Evolutionary conservation across 768 basidiomycete genomes (phyloP).

Genomic region (Rubroboletus pulcherrimus): DNA sequence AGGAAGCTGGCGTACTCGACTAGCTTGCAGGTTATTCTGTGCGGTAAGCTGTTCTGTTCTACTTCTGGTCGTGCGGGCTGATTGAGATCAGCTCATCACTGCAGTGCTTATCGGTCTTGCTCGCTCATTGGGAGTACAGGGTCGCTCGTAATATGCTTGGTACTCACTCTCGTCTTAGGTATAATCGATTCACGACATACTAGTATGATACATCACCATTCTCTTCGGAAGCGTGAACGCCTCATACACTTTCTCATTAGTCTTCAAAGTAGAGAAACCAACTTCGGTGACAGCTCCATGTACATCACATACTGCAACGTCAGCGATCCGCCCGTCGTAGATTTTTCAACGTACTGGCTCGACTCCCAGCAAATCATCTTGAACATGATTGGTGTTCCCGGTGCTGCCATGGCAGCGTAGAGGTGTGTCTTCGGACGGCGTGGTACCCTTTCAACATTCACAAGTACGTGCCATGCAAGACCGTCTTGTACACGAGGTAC

Average conservation of each 20-base stretch:
- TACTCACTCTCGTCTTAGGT: constrained; percentile 27
- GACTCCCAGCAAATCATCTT: constrained; percentile 49
- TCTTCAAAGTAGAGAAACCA: constrained; percentile 57
- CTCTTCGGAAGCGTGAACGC: background rate
- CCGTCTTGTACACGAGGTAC: background rate
- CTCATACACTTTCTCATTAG: constrained; percentile 30
- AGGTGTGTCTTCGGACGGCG: constrained; percentile 49
- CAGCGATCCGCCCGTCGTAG: background rate
- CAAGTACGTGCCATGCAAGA: constrained; percentile 29
- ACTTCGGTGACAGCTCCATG: constrained; percentile 65
- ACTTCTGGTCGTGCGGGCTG: background rate
- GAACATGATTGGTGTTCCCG: constrained; percentile 54
- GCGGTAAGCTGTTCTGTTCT: constrained; percentile 35
- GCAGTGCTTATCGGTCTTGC: constrained; percentile 73
- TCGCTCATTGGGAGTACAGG: constrained; percentile 52
- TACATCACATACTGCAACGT: constrained; percentile 76
- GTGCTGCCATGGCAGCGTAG: constrained; percentile 54
- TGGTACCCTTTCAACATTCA: constrained; percentile 51
- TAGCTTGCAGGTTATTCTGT: constrained; percentile 45
- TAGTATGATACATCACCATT: constrained; percentile 32
- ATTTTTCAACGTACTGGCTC: constrained; percentile 5
- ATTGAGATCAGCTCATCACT: constrained; percentile 1
- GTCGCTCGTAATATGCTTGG: background rate
- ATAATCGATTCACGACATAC: constrained; percentile 52
- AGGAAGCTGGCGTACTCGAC: constrained; percentile 51